phyloP scores from a whole-genome alignment of 129 eudicot species.

The Artemisia argyi region DNA sequence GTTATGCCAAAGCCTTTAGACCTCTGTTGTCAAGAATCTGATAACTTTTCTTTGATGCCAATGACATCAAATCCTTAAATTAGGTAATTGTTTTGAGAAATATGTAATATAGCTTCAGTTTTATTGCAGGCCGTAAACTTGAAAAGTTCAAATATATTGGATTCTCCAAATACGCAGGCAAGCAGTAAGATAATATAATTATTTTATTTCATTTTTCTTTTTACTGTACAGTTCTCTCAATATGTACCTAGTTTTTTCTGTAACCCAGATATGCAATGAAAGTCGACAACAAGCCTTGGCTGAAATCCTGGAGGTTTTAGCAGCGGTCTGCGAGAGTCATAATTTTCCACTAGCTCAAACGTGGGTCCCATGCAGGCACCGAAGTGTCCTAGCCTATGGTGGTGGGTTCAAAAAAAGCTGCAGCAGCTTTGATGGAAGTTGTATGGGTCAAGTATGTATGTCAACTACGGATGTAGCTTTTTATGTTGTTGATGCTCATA shows the following conservation, averaged over 20 bases:
- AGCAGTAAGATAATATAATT: slow-evolving; percentile 34
- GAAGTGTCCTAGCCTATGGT: slow-evolving; percentile 83
- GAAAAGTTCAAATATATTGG: slow-evolving; percentile 92
- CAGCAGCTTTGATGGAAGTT: slow-evolving; percentile 95
- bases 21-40: background rate
- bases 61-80: background rate
- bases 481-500: slow-evolving; percentile 77
- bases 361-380: slow-evolving; percentile 96
- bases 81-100: slow-evolving; percentile 18
- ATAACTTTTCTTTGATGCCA: background rate
- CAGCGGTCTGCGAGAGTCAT: slow-evolving; percentile 81
- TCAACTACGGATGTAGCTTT: slow-evolving; percentile 93
- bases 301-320: slow-evolving; percentile 80
- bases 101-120: slow-evolving; percentile 39
- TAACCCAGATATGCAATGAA: slow-evolving; percentile 81
- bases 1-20: background rate
- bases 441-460: slow-evolving; percentile 96
- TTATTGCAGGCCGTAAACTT: slow-evolving; percentile 92
- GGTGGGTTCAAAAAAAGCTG: slow-evolving; percentile 88
- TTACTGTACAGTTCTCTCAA: slow-evolving; percentile 11
- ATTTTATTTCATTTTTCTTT: slow-evolving; percentile 1
- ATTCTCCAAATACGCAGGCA: slow-evolving; percentile 84
- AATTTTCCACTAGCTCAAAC: slow-evolving; percentile 92
- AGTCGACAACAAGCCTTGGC: slow-evolving; percentile 87
- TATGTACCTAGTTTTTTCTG: slow-evolving; percentile 30